Evolutionary conservation across 768 basidiomycete species (phyloP).

Genomic region (Crassisporium funariophilum): DNA sequence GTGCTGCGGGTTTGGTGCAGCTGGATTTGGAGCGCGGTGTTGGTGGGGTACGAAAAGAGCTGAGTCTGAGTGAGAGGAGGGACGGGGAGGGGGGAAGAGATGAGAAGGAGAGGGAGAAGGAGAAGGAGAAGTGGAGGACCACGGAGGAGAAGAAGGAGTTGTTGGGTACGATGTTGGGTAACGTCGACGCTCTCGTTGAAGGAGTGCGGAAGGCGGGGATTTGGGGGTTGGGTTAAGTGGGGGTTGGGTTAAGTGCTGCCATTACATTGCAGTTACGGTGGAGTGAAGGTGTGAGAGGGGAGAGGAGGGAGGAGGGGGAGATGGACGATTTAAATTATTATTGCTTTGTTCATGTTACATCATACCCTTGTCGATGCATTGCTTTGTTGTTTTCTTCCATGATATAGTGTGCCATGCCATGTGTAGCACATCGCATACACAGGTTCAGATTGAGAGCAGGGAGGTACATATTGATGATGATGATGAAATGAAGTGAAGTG

Average conservation of each 20-base stretch:
- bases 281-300: neutral
- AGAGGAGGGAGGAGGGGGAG: neutral
- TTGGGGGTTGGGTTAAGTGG: conserved; percentile 69
- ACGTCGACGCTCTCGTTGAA: conserved; percentile 89
- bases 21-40: no score
- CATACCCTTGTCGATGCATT: conserved; percentile 8
- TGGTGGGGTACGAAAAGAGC: no score
- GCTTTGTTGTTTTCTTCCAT: conserved; percentile 5
- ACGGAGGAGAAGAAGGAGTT: conserved; percentile 85
- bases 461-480: neutral
- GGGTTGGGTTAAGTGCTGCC: conserved; percentile 49
- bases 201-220: conserved; percentile 85
- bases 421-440: no score
- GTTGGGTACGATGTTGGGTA: conserved; percentile 81
- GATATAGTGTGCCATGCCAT: no score
- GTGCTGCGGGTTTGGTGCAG: no score
- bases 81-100: conserved; percentile 1
- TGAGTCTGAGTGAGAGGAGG: neutral
- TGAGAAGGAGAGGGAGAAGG: conserved; percentile 9
- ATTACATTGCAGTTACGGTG: neutral
- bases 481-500: neutral
- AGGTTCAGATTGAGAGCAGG: neutral
- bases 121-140: conserved; percentile 43
- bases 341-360: conserved; percentile 1
- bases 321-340: conserved; percentile 10